Conservation (phyloP, 2,329 filamentous ascomycete genomes). For the Aspergillus sp. region DNA sequence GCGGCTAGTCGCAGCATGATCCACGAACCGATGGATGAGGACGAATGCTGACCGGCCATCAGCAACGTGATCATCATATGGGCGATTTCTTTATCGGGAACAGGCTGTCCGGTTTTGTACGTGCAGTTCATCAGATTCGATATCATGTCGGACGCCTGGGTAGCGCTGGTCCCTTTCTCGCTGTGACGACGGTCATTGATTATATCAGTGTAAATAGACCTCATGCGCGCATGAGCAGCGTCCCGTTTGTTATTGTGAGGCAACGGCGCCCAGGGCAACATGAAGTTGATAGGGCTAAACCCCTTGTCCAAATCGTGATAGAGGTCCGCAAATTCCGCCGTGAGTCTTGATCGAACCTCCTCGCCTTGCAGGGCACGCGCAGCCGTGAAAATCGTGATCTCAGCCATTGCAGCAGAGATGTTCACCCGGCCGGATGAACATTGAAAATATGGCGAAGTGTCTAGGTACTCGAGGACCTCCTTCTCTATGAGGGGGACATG, state of each 20-base stretch:
- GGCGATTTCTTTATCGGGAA: constrained; percentile 79
- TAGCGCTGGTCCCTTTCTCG: constrained; percentile 44
- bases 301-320: constrained; percentile 90
- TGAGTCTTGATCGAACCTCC: constrained; percentile 72
- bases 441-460: constrained; percentile 60
- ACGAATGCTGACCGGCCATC: constrained; percentile 88
- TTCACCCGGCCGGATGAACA: constrained; percentile 62
- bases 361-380: constrained; percentile 78
- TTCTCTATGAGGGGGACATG: constrained; percentile 73
- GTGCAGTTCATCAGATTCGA: constrained; percentile 79
- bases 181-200: constrained; percentile 62
- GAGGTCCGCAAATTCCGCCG: constrained; percentile 69
- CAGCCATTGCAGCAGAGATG: constrained; percentile 68
- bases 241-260: constrained; percentile 84
- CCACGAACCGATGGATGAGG: constrained; percentile 76
- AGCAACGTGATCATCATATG: constrained; percentile 92
- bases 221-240: constrained; percentile 70
- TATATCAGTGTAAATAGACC: constrained; percentile 74
- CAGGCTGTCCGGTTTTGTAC: constrained; percentile 72
- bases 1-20: constrained; percentile 75
- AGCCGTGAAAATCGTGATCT: constrained; percentile 85
- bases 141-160: constrained; percentile 60
- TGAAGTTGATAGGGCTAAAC: constrained; percentile 84
- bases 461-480: constrained; percentile 68
- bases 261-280: constrained; percentile 78